Evolutionary conservation across 345 rosid genomes (phyloP), one percentile per base, ranked within the genome.

Genomic region (Boechera stricta): DNA sequence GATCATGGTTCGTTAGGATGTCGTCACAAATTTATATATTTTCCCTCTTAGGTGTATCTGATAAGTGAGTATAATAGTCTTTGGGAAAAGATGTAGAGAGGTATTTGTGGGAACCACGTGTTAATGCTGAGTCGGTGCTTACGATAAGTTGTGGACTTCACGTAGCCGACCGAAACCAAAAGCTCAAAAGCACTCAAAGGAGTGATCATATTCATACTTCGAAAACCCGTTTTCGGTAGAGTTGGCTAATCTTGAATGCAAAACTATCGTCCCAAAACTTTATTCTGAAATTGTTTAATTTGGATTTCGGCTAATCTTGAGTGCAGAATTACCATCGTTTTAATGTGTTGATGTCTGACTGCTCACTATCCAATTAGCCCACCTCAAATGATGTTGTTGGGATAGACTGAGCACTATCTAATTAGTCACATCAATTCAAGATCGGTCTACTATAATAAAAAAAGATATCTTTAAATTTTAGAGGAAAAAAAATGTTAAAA

Each of bases 101-200:
- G 57, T 54, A n/a, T 63, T 77, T 55, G 80, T 63, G 80, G 76
- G 76, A 45, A 55, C 52, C 71, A 77, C 76, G 80, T 55, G 72
- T 45, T 21, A 15, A 15, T 38, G 71, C 71, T 71, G 80, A 71
- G 72, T 29, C 66, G 52, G 65, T 71, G 72, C 53, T 71, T 59
- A 77, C 49, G 70, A 72, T 29, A 77, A 54, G 49, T 71, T 5
- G 72, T 64, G 72, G 80, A 71, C 33, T 55, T 77, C 80, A 77
- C 76, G 76, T 77, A 16, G 35, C 59, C 60, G 7, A 54, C 76
- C 47, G 26, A 54, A 62, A 47, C 52, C 59, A 32, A 60, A 60
- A 52, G 53, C 68, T 42, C 54, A 38, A 57, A 67, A 11, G 29
- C 67, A 41, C 13, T 55, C 38, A 10, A 55, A 74, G 29, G 16